phyloP scores from a whole-genome alignment of 2,329 filamentous ascomycete species.

The Cladosporium austrohemisphaericum region DNA sequence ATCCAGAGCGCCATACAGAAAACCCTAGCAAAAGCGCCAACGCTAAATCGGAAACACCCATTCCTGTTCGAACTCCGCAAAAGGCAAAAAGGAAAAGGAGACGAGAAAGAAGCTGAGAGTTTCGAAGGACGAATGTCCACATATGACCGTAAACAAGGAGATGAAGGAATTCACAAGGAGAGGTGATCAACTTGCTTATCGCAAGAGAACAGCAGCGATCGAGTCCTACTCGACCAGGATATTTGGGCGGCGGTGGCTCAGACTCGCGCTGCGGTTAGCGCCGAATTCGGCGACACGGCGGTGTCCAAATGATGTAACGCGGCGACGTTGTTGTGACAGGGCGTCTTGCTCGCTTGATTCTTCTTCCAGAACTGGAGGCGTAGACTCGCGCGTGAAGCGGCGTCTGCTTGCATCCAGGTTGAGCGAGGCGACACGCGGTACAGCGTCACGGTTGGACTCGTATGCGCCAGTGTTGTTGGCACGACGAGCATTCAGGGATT shows the following conservation, averaged over 20 bases:
- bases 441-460: constrained; percentile 16
- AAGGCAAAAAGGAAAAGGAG: background rate
- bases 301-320: background rate
- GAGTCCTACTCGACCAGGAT: constrained; percentile 14
- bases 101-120: background rate
- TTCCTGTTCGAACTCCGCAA: no score
- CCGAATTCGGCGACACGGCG: constrained; percentile 2
- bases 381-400: constrained; percentile 18
- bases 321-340: constrained; percentile 2
- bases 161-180: no score
- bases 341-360: constrained; percentile 11
- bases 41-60: no score
- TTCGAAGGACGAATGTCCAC: no score
- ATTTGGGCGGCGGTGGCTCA: constrained; percentile 1
- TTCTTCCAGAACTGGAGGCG: constrained; percentile 20
- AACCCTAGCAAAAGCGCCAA: no score
- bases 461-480: constrained; percentile 16
- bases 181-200: background rate
- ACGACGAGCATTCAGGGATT: constrained; percentile 21
- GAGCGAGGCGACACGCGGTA: constrained; percentile 20
- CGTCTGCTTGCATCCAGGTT: constrained; percentile 16
- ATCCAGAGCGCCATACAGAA: no score
- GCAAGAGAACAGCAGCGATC: constrained; percentile 7
- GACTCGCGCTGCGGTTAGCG: constrained; percentile 1
- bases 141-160: no score